Base-by-base conservation (phyloP, 2,329 filamentous ascomycete genomes). In the Calonectria henricotiae region DNA sequence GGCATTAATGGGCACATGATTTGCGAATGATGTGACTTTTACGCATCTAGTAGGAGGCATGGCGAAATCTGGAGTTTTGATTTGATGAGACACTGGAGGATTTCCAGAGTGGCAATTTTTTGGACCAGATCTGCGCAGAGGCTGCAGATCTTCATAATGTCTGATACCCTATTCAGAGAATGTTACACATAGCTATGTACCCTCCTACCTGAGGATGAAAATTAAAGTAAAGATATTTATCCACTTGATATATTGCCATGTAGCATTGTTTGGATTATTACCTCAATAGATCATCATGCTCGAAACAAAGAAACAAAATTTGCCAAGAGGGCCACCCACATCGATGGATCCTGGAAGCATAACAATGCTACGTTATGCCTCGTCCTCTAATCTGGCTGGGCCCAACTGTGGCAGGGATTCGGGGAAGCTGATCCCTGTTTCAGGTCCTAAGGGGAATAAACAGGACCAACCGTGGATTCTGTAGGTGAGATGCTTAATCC, bases 121-220 rank as follows among this genome's bases (percentile, higher is more conserved):
- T 69, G 64, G 60, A 61, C 66, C 54, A 63, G 63, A 54, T 65
- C 61, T 62, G 69, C 58, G 43, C 71, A 30, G 64, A 68, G 69
- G 54, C 66, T 66, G 61, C 67, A 67, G 70, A 70, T 73, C 63
- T 74, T 67, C 20, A 44, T 69, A 75, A 76, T 76, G 71, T 71
- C 71, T 76, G 75, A 76, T 76, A 76, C 74, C 74, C 74, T 68
- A 37, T 54, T 70, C 64, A 63, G 67, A 74, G 46, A 72, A 74
- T 66, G 68, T 60, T 55, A 55, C 51, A 55, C 51, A 64, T 44
- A 67, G 46, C 37, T 66, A 67, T 63, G 32, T 41, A 27, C 55
- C 65, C 67, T 69, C 67, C 67, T 55, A 55, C 54, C 67, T 65
- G 62, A 65, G 67, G 67, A 39, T 27, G 39, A 46, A 54, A 41